These are phyloP conservation scores for Leishmania lainsoni DNA, from an alignment of 208 protist species.

Conservation along the genomic window DNA sequence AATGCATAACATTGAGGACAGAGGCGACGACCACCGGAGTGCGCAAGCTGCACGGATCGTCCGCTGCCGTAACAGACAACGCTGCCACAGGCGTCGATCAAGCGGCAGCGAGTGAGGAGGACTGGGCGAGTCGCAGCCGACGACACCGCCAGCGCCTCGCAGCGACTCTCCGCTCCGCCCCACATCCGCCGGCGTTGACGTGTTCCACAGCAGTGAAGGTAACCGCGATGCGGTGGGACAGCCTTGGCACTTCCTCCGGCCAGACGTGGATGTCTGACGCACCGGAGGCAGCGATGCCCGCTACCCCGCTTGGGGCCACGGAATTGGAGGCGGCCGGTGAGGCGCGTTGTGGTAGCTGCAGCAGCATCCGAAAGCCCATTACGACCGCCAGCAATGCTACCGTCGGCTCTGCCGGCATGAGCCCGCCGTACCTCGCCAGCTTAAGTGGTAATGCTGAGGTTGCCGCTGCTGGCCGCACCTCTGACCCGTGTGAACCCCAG, in stretches of 20 bases:
- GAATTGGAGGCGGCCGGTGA: background rate
- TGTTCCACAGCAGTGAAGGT: background rate
- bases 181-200: background rate
- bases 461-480: background rate
- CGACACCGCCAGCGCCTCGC: constrained; percentile 9
- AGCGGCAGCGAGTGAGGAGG: background rate
- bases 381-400: background rate
- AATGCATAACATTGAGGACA: background rate
- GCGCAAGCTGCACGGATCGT: background rate
- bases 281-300: constrained; percentile 11
- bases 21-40: background rate
- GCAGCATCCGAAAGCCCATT: background rate
- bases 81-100: background rate
- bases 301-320: constrained; percentile 30
- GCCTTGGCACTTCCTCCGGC: background rate
- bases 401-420: background rate
- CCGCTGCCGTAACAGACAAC: background rate
- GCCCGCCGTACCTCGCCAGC: background rate
- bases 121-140: constrained; percentile 7
- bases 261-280: constrained; percentile 27
- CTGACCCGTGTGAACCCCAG: background rate
- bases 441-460: background rate
- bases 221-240: background rate
- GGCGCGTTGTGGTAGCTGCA: background rate
- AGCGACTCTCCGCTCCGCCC: background rate